phyloP scores from a whole-genome alignment of 257 asterid genomes.

The Solanum peruvianum region DNA sequence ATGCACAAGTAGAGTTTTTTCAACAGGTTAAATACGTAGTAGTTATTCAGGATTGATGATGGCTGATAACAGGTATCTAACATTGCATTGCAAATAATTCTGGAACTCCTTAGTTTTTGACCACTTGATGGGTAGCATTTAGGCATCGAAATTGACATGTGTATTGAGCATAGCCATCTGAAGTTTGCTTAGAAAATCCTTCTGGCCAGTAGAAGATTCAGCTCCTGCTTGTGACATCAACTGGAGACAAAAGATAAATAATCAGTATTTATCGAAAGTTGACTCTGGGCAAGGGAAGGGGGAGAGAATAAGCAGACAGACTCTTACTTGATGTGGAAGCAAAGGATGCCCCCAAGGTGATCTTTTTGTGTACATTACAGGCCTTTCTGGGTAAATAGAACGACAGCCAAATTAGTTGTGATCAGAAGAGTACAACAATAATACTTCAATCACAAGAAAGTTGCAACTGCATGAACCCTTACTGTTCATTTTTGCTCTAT shows the following conservation, averaged over 20 bases:
- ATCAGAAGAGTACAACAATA: neutral
- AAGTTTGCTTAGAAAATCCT: conserved; percentile 74
- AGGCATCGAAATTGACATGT: conserved; percentile 25
- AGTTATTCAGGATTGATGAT: neutral
- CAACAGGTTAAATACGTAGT: neutral
- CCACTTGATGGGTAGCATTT: conserved; percentile 11
- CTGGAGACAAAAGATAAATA: conserved; percentile 19
- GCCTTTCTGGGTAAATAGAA: conserved; percentile 50
- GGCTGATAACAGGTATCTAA: neutral
- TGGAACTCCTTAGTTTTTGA: neutral
- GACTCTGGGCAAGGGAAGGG: neutral
- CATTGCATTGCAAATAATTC: neutral
- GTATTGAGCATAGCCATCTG: conserved; percentile 51
- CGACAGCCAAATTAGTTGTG: neutral
- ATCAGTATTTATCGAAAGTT: neutral
- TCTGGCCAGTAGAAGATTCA: conserved; percentile 45
- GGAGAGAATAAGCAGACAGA: neutral
- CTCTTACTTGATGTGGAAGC: conserved; percentile 75
- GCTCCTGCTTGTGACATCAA: conserved; percentile 29
- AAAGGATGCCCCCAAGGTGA: conserved; percentile 56
- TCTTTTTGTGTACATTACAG: conserved; percentile 56
- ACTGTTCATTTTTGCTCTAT: neutral
- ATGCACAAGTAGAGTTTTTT: neutral
- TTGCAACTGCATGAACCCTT: neutral
- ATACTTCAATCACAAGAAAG: neutral